Percentiles rank a stretch among this genome's conserved stretches.
phyloP scores from a whole-genome alignment of 1,284 basidiomycete genomes.

The Exobasidium cylindrosporum region DNA sequence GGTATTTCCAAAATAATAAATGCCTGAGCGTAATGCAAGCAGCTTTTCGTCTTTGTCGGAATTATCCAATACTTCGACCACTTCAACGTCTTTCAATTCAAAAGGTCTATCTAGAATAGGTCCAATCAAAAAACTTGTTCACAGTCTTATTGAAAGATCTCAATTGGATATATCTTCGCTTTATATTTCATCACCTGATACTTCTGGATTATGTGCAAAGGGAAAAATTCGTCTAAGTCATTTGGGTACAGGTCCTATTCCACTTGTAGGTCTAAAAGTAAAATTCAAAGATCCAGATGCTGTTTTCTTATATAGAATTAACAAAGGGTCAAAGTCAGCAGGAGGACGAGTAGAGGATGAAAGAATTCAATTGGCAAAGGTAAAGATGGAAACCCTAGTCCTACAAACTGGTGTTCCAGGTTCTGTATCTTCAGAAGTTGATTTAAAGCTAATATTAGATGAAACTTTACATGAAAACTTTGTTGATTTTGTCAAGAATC shows the following conservation, averaged over 20 bases:
- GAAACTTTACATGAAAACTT: conserved; percentile 4
- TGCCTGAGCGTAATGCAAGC: background rate
- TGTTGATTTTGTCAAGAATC: conserved; percentile 1
- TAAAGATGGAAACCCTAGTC: background rate
- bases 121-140: conserved; percentile 15
- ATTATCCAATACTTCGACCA: background rate
- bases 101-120: conserved; percentile 14
- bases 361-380: background rate
- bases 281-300: background rate
- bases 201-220: conserved; percentile 1
- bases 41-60: background rate
- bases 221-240: conserved; percentile 1
- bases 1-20: too few relatives aligned
- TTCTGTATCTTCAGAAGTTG: conserved; percentile 7
- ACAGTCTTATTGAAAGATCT: conserved; percentile 7
- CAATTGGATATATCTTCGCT: conserved; percentile 8
- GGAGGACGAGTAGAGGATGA: background rate
- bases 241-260: conserved; percentile 13
- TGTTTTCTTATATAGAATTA: background rate
- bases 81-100: background rate
- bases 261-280: conserved; percentile 12
- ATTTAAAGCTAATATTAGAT: background rate
- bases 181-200: background rate
- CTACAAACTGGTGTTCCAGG: background rate
- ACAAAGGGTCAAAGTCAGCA: background rate